Evolutionary conservation across 345 rosid species (phyloP).

Genomic region (Kernera saxatilis): DNA sequence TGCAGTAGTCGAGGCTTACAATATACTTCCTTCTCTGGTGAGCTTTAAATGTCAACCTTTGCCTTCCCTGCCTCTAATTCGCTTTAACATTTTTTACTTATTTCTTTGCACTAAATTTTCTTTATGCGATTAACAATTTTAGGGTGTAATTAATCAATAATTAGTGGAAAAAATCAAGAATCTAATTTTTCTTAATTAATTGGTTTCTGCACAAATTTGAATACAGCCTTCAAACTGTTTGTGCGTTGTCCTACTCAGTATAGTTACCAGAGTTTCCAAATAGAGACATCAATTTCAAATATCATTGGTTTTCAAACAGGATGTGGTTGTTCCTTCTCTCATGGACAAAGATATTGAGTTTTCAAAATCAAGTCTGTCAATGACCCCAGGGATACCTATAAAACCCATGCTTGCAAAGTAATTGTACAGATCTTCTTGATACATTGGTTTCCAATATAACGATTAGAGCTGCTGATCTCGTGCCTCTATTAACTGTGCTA

Average conservation of each 20-base stretch:
- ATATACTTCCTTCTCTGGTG: conserved; percentile 76
- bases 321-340: conserved; percentile 63
- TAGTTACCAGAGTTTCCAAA: background rate
- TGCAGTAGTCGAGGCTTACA: conserved; percentile 75
- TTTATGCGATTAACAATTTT: background rate
- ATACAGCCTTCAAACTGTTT: background rate
- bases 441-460: background rate
- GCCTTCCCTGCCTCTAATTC: background rate
- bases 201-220: background rate
- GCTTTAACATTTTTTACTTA: background rate
- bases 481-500: conserved; percentile 1
- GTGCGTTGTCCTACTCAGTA: background rate
- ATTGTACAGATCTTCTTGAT: background rate
- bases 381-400: conserved; percentile 79
- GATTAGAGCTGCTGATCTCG: conserved; percentile 3
- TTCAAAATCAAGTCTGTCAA: conserved; percentile 66
- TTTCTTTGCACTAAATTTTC: background rate
- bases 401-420: conserved; percentile 98
- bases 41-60: conserved; percentile 22
- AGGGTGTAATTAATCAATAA: background rate
- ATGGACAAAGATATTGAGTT: conserved; percentile 61
- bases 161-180: background rate
- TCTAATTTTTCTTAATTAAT: background rate
- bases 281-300: background rate
- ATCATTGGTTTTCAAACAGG: conserved; percentile 41